Conservation (phyloP, 202 grass and related monocot species). For the Carex arenaria region DNA sequence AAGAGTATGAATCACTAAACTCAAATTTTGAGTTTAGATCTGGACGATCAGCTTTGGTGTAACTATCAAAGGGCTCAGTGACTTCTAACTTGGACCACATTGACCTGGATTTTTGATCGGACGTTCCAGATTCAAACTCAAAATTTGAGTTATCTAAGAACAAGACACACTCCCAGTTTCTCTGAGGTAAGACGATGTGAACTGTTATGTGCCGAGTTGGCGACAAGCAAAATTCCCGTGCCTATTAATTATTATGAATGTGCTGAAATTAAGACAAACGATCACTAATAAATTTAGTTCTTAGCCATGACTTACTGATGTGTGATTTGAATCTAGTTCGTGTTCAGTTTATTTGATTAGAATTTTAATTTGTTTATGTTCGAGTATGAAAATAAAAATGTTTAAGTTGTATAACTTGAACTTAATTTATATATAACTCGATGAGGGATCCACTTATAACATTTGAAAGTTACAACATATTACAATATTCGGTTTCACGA, state of each 20-base stretch:
- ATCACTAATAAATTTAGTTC: not conserved
- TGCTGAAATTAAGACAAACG: no score
- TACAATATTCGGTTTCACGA: no score
- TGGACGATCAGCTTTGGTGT: no score
- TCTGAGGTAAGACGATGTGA: not conserved
- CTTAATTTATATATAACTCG: not conserved
- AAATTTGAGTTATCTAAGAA: no score
- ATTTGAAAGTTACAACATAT: no score
- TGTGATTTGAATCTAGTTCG: not conserved
- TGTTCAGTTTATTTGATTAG: not conserved
- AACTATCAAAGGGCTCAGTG: no score
- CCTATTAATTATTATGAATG: not conserved
- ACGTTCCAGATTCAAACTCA: no score
- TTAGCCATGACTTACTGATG: not conserved
- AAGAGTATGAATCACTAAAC: not conserved
- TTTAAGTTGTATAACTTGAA: not conserved
- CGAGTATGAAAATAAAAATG: not conserved
- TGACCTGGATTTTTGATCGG: no score
- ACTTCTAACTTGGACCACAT: no score
- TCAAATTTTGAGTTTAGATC: no score
- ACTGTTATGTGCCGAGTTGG: not conserved
- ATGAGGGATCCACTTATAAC: not conserved
- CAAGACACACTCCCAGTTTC: not conserved
- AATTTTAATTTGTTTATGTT: not conserved
- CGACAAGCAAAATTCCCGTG: not conserved